Percentiles rank a stretch among this genome's conserved stretches.
These are phyloP conservation scores for Lentinula sp. DNA, from an alignment of 768 basidiomycete genomes.

Conservation along the genomic window DNA sequence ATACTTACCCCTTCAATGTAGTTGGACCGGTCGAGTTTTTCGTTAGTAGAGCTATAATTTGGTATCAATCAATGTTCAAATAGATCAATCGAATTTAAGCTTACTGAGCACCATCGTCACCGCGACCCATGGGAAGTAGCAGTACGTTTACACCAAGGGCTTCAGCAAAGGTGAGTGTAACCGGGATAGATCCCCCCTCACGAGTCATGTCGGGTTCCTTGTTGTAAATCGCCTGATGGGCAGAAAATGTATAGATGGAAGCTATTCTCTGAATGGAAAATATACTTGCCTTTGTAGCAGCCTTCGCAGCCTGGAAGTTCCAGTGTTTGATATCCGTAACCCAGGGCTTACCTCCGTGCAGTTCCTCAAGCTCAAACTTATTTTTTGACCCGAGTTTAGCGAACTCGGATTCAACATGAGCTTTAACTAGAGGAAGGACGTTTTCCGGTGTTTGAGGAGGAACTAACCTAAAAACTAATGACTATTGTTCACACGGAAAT, in stretches of 20 bases:
- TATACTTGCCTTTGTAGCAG: constrained; percentile 48
- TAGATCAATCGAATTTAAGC: constrained; percentile 21
- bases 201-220: constrained; percentile 55
- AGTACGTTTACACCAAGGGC: constrained; percentile 71
- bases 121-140: constrained; percentile 87
- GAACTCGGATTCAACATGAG: constrained; percentile 61
- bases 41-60: constrained; percentile 52
- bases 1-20: constrained; percentile 53
- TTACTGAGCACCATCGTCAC: constrained; percentile 91
- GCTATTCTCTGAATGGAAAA: not conserved
- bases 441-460: constrained; percentile 62
- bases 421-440: constrained; percentile 47
- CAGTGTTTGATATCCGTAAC: constrained; percentile 62
- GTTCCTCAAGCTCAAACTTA: constrained; percentile 47
- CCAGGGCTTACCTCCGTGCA: constrained; percentile 71
- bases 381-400: constrained; percentile 67
- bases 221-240: constrained; percentile 37
- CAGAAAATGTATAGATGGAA: not conserved
- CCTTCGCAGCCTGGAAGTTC: constrained; percentile 66
- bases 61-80: not conserved
- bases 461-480: constrained; percentile 33
- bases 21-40: constrained; percentile 70
- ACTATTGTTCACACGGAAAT: not conserved
- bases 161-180: constrained; percentile 73
- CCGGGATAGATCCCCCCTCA: constrained; percentile 70